Evolutionary conservation across 1,284 basidiomycete species (phyloP).

Genomic region (Mycena sp.): DNA sequence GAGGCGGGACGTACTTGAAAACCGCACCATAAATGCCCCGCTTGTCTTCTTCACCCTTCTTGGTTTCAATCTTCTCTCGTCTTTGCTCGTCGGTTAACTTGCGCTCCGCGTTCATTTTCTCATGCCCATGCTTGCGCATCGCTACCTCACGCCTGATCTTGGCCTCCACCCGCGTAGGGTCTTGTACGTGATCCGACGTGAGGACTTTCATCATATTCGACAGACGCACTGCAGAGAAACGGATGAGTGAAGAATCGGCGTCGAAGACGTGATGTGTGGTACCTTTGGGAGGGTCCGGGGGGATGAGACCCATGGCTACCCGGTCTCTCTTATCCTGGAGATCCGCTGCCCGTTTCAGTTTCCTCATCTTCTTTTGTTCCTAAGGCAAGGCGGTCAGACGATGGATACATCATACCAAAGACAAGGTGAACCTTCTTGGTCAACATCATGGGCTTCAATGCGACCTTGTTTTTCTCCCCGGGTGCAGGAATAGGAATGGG

Average conservation of each 20-base stretch:
- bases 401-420: neutral
- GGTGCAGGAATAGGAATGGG: slow-evolving; percentile 96
- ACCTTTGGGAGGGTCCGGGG: slow-evolving; percentile 97
- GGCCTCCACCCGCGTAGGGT: slow-evolving; percentile 97
- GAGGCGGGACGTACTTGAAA: slow-evolving; percentile 77
- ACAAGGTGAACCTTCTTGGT: slow-evolving; percentile 76
- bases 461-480: slow-evolving; percentile 82
- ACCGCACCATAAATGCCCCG: slow-evolving; percentile 89
- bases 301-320: slow-evolving; percentile 95
- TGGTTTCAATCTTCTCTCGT: slow-evolving; percentile 85
- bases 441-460: slow-evolving; percentile 86
- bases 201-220: slow-evolving; percentile 98
- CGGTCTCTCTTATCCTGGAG: slow-evolving; percentile 95
- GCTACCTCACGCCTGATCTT: slow-evolving; percentile 94
- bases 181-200: slow-evolving; percentile 95
- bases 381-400: slow-evolving; percentile 42
- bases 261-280: slow-evolving; percentile 29
- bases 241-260: slow-evolving; percentile 10
- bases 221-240: slow-evolving; percentile 75
- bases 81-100: slow-evolving; percentile 93
- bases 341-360: slow-evolving; percentile 88
- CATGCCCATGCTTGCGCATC: slow-evolving; percentile 88
- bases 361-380: slow-evolving; percentile 98
- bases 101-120: slow-evolving; percentile 92
- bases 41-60: slow-evolving; percentile 87